Base-by-base conservation (phyloP, 352 stramenopile genomes). In the Globisporangium splendens region DNA sequence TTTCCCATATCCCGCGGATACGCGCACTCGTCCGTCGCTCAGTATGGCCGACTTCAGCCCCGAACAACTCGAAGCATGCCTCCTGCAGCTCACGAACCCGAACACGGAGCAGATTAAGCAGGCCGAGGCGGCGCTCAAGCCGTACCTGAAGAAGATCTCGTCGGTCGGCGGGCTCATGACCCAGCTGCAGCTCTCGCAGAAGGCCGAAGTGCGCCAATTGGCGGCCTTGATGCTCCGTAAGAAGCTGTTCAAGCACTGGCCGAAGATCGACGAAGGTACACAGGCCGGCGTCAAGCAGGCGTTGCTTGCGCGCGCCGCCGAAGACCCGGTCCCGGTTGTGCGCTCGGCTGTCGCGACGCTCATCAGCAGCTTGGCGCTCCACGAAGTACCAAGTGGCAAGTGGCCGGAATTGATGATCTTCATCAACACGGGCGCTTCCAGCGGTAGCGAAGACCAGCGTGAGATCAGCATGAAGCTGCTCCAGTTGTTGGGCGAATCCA, bases 41-140 rank as follows among this genome's bases (percentile, higher is more conserved):
- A 76, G 13, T 28, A 92, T 92, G 83, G 76, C 82, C 64, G 83
- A 91, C 70, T 93, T 91, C 60, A 69, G 69, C 56, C 86, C 83
- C 53, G 83, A 91, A 67, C 86, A 93, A 69, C 72, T 95, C 59
- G 86, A 95, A 67, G 79, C 80, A 56, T 91, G 85, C 73, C 77
- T 95, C 44, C 66, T 91, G 72, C 86, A 93, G 58, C 85, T 99
- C 50, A 98, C 89, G 56, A 78, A 98, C 68, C 92, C 92, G 35
- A 90, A 99, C 76, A 98, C 95, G 47, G 80, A 96, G 67, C 82
- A 95, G 56, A 98, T 98, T 74, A 97, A 97, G 78, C 78, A 98
- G 69, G 95, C 93, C 10, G 96, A 98, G 77, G 69, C 73, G 33
- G 77, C 84, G 18, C 69, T 99, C 56, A 99, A 99, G 77, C 74